These are phyloP conservation scores for Collariella sp. DNA, from an alignment of 495 filamentous ascomycete species.

Conservation along the genomic window DNA sequence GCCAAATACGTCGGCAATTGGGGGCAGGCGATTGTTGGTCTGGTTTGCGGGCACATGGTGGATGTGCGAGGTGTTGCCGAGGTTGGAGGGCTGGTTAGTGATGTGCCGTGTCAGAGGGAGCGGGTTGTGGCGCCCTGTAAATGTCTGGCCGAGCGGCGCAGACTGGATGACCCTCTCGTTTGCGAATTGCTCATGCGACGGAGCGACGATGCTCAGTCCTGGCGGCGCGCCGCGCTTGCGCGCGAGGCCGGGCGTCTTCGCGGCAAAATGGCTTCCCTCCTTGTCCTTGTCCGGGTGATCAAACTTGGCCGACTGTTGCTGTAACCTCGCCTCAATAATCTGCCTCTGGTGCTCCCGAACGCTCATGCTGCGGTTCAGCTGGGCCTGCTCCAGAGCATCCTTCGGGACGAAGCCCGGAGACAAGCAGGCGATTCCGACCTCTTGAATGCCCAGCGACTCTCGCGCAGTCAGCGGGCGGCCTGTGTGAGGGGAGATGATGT, in stretches of 20 bases:
- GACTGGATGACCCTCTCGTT: conserved; percentile 96
- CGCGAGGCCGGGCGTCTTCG: conserved; percentile 57
- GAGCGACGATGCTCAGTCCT: conserved; percentile 89
- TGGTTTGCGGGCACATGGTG: conserved; percentile 84
- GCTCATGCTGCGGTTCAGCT: conserved; percentile 85
- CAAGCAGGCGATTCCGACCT: conserved; percentile 87
- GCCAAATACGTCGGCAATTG: conserved; percentile 89
- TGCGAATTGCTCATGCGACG: conserved; percentile 90
- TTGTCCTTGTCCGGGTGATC: conserved; percentile 51
- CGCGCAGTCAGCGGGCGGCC: conserved; percentile 72
- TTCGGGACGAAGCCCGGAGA: conserved; percentile 94
- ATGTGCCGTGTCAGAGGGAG: conserved; percentile 76
- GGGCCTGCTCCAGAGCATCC: conserved; percentile 92
- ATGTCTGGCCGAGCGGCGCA: conserved; percentile 88
- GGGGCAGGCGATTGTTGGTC: conserved; percentile 86
- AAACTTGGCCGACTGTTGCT: conserved; percentile 68
- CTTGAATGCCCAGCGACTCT: conserved; percentile 70
- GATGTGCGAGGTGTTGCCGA: conserved; percentile 82
- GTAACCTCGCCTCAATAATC: conserved; percentile 87
- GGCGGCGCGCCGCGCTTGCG: conserved; percentile 74
- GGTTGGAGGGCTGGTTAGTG: conserved; percentile 74
- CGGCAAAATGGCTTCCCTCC: conserved; percentile 47
- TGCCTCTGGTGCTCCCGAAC: conserved; percentile 89
- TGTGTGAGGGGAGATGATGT: conserved; percentile 49
- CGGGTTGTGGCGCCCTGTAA: conserved; percentile 80